Evolutionary conservation across 2,329 filamentous ascomycete species (phyloP).

Genomic region (Colletotrichum salicis): DNA sequence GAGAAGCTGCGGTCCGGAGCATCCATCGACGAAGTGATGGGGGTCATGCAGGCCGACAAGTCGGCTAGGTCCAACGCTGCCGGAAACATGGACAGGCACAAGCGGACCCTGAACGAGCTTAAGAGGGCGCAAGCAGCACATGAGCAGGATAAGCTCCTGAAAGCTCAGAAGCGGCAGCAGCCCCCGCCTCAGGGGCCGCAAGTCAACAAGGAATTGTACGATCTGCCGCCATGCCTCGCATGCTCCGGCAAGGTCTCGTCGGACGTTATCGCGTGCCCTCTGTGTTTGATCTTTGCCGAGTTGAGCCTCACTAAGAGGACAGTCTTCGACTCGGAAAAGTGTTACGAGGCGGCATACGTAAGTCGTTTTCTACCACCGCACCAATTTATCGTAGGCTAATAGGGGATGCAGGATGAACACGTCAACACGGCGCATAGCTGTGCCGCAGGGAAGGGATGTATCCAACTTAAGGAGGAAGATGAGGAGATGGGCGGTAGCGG

Average conservation of each 20-base stretch:
- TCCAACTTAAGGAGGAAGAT: slow-evolving; percentile 52
- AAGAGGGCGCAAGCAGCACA: slow-evolving; percentile 58
- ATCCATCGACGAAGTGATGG: slow-evolving; percentile 44
- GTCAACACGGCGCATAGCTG: slow-evolving; percentile 53
- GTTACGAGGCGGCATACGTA: slow-evolving; percentile 54
- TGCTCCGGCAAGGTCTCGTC: slow-evolving; percentile 49
- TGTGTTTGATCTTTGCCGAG: slow-evolving; percentile 56
- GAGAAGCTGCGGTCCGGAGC: slow-evolving; percentile 47
- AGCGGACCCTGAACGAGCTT: slow-evolving; percentile 56
- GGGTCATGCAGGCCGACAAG: slow-evolving; percentile 45
- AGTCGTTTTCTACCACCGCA: slow-evolving; percentile 36
- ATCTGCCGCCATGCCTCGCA: slow-evolving; percentile 52
- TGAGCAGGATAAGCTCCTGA: slow-evolving; percentile 55
- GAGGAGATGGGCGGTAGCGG: slow-evolving; percentile 47
- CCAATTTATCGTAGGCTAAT: neutral
- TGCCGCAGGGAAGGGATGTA: slow-evolving; percentile 52
- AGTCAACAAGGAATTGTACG: slow-evolving; percentile 47
- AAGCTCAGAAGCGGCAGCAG: slow-evolving; percentile 46
- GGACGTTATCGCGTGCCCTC: slow-evolving; percentile 53
- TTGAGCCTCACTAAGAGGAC: slow-evolving; percentile 51
- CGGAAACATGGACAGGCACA: slow-evolving; percentile 50
- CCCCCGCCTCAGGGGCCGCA: slow-evolving; percentile 40
- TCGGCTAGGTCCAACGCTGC: slow-evolving; percentile 39
- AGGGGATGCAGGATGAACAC: slow-evolving; percentile 50
- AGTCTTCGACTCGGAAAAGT: slow-evolving; percentile 58